Percentiles rank a stretch among this genome's conserved stretches.
Evolutionary conservation across 1,284 basidiomycete species (phyloP).

Genomic region (Bjerkandera adusta): DNA sequence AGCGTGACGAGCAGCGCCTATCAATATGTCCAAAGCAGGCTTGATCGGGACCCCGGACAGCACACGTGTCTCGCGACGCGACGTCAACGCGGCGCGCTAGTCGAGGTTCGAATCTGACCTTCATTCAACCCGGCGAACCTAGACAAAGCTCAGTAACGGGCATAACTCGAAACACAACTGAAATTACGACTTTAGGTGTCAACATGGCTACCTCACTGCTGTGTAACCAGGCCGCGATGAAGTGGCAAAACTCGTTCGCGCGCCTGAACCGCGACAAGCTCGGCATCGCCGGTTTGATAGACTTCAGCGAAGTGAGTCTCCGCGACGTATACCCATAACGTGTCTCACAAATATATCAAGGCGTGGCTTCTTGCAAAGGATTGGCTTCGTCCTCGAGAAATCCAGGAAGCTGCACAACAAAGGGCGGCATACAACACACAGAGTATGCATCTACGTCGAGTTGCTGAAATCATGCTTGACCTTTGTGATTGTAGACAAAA

Average conservation of each 20-base stretch:
- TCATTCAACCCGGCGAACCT: too few relatives aligned
- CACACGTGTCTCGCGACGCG: background rate
- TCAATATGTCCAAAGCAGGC: background rate
- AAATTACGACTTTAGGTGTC: background rate
- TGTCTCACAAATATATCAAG: constrained; percentile 31
- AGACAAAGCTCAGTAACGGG: background rate
- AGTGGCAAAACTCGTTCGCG: constrained; percentile 70
- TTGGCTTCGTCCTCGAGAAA: constrained; percentile 56
- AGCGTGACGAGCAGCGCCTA: background rate
- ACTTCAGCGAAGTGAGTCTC: constrained; percentile 56
- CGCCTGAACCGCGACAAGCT: constrained; percentile 60
- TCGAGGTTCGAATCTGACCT: background rate
- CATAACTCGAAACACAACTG: too few relatives aligned
- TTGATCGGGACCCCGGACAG: background rate
- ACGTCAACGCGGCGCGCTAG: background rate
- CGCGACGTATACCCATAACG: background rate
- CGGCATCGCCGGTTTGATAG: constrained; percentile 64
- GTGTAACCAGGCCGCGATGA: constrained; percentile 51
- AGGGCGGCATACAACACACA: constrained; percentile 19
- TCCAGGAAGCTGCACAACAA: constrained; percentile 35
- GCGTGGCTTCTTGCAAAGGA: constrained; percentile 61
- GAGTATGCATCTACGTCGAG: background rate
- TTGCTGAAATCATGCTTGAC: background rate
- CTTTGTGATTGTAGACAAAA: constrained; percentile 54
- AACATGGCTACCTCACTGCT: constrained; percentile 2